Percentiles rank a stretch among this genome's conserved stretches.
Evolutionary conservation across 768 basidiomycete genomes (phyloP).

Genomic region (Lentinus brumalis): DNA sequence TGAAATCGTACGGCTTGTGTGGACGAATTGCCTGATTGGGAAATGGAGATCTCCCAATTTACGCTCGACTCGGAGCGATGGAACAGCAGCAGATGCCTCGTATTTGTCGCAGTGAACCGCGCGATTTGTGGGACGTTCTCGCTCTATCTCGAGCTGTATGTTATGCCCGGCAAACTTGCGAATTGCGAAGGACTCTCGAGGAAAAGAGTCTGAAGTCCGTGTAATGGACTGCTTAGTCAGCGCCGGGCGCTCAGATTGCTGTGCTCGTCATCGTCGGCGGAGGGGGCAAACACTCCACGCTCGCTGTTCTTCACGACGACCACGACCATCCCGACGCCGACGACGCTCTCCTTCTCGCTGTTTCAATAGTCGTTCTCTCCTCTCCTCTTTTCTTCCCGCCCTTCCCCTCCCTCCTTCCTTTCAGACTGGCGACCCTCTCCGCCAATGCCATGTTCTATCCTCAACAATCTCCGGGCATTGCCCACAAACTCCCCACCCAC

Average conservation of each 20-base stretch:
- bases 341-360: slow-evolving; percentile 12
- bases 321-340: slow-evolving; percentile 23
- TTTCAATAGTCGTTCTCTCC: slow-evolving; percentile 20
- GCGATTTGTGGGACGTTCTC: no score
- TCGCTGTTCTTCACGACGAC: slow-evolving; percentile 30
- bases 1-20: slow-evolving; percentile 26
- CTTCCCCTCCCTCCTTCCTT: background rate
- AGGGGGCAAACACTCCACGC: slow-evolving; percentile 28
- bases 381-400: slow-evolving; percentile 2
- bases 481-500: slow-evolving; percentile 73
- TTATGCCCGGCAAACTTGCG: no score
- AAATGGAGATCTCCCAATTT: slow-evolving; percentile 10
- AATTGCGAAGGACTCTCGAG: background rate
- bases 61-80: background rate
- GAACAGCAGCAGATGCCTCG: background rate
- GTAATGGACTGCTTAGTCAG: slow-evolving; percentile 10
- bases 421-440: slow-evolving; percentile 25
- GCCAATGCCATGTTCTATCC: slow-evolving; percentile 77
- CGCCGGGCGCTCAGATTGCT: slow-evolving; percentile 13
- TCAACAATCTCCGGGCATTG: slow-evolving; percentile 80
- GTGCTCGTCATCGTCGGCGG: slow-evolving; percentile 26
- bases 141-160: no score
- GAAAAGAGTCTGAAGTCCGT: background rate
- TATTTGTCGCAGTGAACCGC: no score
- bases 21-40: slow-evolving; percentile 11